phyloP scores from a whole-genome alignment of 768 basidiomycete species.

The Pulveroboletus ravenelii region DNA sequence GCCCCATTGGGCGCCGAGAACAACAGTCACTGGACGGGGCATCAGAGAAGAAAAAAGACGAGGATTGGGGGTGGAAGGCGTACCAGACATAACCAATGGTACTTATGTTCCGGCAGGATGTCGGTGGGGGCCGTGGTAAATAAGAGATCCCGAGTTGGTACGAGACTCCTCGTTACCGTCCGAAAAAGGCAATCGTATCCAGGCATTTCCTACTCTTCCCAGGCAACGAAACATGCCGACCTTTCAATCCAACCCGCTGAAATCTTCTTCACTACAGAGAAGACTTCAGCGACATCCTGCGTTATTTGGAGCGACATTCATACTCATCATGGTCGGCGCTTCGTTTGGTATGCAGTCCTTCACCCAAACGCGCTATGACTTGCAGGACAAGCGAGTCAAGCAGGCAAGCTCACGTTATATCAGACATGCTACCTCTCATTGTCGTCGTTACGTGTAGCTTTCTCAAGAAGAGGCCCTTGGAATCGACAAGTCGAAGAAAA shows the following conservation, averaged over 20 bases:
- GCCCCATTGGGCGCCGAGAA: slow-evolving; percentile 88
- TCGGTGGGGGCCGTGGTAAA: slow-evolving; percentile 13
- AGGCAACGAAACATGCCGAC: slow-evolving; percentile 37
- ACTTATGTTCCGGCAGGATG: neutral
- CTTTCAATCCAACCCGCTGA: slow-evolving; percentile 44
- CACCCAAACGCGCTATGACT: slow-evolving; percentile 88
- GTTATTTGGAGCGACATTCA: slow-evolving; percentile 83
- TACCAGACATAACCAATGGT: slow-evolving; percentile 22
- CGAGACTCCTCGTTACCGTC: neutral
- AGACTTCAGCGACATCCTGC: slow-evolving; percentile 57
- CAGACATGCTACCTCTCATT: neutral
- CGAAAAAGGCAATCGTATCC: slow-evolving; percentile 14
- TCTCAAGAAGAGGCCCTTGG: slow-evolving; percentile 75
- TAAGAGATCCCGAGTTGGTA: slow-evolving; percentile 1
- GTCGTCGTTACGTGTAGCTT: slow-evolving; percentile 39
- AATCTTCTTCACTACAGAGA: slow-evolving; percentile 22
- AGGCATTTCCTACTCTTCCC: neutral
- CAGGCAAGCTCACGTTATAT: slow-evolving; percentile 41
- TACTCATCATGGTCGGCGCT: slow-evolving; percentile 78
- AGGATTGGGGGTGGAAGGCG: neutral
- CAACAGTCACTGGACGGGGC: slow-evolving; percentile 50
- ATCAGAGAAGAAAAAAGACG: slow-evolving; percentile 8
- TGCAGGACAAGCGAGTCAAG: slow-evolving; percentile 75
- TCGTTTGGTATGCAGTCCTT: slow-evolving; percentile 80
- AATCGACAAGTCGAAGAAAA: slow-evolving; percentile 64